Conservation (phyloP, 225 moss, liverwort and hornwort species). For the Pseudisothecium myosuroides region DNA sequence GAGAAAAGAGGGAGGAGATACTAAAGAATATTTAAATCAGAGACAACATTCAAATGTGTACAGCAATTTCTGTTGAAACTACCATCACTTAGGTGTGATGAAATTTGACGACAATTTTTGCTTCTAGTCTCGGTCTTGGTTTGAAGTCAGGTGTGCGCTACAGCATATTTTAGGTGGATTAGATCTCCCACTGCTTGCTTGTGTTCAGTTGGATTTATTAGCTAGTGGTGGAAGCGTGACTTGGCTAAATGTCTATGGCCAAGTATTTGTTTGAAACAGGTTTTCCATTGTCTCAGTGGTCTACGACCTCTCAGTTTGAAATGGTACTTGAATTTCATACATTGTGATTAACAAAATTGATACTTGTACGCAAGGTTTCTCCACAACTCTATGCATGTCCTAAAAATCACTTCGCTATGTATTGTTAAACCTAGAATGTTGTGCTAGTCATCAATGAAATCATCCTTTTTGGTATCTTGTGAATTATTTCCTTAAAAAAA, state of each 20-base stretch:
- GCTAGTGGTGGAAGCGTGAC: too few species aligned
- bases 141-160: background rate
- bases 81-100: background rate
- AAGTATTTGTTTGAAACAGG: background rate
- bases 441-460: background rate
- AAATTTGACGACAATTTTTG: slow-evolving; percentile 8
- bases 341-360: background rate
- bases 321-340: too few species aligned
- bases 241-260: background rate
- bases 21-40: background rate
- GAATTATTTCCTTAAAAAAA: background rate
- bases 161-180: background rate
- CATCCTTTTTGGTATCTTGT: background rate
- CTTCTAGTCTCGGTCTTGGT: background rate
- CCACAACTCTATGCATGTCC: background rate
- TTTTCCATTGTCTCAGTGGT: too few species aligned
- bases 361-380: background rate
- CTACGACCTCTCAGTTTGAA: background rate
- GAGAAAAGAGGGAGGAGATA: background rate
- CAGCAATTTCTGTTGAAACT: background rate
- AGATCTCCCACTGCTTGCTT: background rate
- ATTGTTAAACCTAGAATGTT: too few species aligned
- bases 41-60: background rate
- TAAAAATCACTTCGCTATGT: too few species aligned
- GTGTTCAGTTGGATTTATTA: background rate